Base-by-base conservation (phyloP, 306 rosid genomes). In the Alnus glutinosa region DNA sequence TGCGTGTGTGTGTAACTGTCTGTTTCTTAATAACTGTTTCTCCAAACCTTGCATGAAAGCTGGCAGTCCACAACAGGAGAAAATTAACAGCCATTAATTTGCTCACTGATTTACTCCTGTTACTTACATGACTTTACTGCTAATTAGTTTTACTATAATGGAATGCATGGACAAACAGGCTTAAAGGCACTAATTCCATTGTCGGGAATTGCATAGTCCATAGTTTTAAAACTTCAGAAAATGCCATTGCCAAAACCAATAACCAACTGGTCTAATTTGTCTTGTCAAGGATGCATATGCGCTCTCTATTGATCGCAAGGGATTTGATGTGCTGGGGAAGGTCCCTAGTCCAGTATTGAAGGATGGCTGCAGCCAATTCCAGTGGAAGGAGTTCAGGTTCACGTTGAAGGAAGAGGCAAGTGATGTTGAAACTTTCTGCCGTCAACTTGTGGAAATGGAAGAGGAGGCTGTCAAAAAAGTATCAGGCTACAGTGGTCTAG, bases 391-490 rank as follows among this genome's bases (percentile, higher is more conserved):
- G 44, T 91, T 86, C 74, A 89, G 97, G 78, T 84, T 91, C 77
- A 37, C 82, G 68, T 82, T 95, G 77, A 80, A 85, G 85, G 87
- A 88, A 81, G 93, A 91, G 79, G 93, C 93, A 30, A 69, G 72
- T 0, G 87, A 90, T 57, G 73, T 87, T 2, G 97, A 87, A 86
- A 51, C 81, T 74, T 95, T 95, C 74, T 92, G 96, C 80, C 79
- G 79, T 74, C 90, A 90, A 80, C 86, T 95, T 28, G 91, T 90
- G 7, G 89, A 91, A 84, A 92, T 92, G 98, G 98, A 95, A 82
- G 90, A 86, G 82, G 93, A 95, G 76, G 90, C 90, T 51, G 59
- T 93, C 47, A 85, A 85, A 62, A 80, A 85, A 80, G 89, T 93
- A 70, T 88, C 97, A 4, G 80, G 81, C 83, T 90, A 86, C 55